A percentile compares a stretch with the other conserved stretches of the same genome.
Evolutionary conservation across 2,329 filamentous ascomycete species (phyloP).

Genomic region (Epichloe festucae): DNA sequence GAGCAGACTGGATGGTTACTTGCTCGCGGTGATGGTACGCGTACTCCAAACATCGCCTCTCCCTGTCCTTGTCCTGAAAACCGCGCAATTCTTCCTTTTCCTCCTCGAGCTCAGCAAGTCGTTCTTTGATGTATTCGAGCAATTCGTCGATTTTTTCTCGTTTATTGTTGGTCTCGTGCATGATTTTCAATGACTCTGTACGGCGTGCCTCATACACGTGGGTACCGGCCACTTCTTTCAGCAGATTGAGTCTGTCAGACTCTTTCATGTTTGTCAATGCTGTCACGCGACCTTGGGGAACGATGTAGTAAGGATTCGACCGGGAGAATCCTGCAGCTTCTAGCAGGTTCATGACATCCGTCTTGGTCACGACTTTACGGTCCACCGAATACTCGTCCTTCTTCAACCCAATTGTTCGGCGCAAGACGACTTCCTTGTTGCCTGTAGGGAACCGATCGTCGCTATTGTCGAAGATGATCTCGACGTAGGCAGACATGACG

Average conservation of each 20-base stretch:
- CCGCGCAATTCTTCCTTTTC: constrained; percentile 92
- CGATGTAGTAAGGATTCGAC: constrained; percentile 98
- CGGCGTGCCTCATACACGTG: constrained; percentile 92
- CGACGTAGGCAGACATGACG: constrained; percentile 98
- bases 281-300: constrained; percentile 92
- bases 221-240: constrained; percentile 97
- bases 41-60: constrained; percentile 85
- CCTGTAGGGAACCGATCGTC: constrained; percentile 92
- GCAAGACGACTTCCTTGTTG: constrained; percentile 78
- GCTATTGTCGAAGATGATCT: constrained; percentile 96
- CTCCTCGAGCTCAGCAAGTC: constrained; percentile 79
- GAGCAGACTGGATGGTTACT: constrained; percentile 57
- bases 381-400: constrained; percentile 98
- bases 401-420: constrained; percentile 90
- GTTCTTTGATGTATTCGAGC: constrained; percentile 81
- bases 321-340: constrained; percentile 94
- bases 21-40: constrained; percentile 89
- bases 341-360: constrained; percentile 86
- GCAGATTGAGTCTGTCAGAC: constrained; percentile 69
- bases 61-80: constrained; percentile 89
- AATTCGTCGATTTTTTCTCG: constrained; percentile 87
- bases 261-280: constrained; percentile 98
- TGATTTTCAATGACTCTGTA: constrained; percentile 87
- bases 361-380: constrained; percentile 88
- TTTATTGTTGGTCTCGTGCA: constrained; percentile 93